phyloP scores from a whole-genome alignment of 2,329 filamentous ascomycete genomes.

The Aspergillus unguis region DNA sequence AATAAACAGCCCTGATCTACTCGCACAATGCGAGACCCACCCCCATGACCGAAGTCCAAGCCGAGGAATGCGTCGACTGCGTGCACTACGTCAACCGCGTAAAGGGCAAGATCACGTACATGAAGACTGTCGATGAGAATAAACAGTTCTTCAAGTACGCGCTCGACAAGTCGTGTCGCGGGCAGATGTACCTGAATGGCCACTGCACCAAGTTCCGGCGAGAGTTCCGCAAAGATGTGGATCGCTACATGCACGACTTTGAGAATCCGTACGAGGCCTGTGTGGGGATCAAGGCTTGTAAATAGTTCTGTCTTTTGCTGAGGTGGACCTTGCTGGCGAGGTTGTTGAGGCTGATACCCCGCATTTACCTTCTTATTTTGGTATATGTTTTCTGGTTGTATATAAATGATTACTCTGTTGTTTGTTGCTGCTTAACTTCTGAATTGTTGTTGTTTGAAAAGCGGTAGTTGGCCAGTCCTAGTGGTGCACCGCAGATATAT shows the following conservation, averaged over 20 bases:
- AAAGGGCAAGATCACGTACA: constrained; percentile 11
- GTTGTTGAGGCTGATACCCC: neutral
- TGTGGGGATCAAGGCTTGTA: constrained; percentile 5
- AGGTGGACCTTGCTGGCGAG: neutral
- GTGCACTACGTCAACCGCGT: constrained; percentile 15
- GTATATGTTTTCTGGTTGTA: neutral
- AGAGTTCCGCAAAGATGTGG: constrained; percentile 10
- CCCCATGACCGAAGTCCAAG: neutral
- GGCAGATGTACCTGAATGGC: constrained; percentile 4
- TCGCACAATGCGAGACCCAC: neutral
- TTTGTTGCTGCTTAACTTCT: no score
- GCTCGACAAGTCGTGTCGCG: constrained; percentile 15
- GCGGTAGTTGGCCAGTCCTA: no score
- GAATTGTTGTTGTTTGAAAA: no score
- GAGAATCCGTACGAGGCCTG: constrained; percentile 16
- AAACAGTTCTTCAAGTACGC: constrained; percentile 17
- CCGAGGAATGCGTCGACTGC: constrained; percentile 15
- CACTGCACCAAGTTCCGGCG: constrained; percentile 16
- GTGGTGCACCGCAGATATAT: no score
- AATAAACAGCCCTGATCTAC: neutral
- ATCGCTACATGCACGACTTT: constrained; percentile 11
- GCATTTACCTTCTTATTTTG: neutral
- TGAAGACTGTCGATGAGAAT: constrained; percentile 8
- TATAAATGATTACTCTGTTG: no score
- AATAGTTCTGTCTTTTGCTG: neutral